Conservation (phyloP, 2,329 filamentous ascomycete genomes). For the Xylogone sp. region DNA sequence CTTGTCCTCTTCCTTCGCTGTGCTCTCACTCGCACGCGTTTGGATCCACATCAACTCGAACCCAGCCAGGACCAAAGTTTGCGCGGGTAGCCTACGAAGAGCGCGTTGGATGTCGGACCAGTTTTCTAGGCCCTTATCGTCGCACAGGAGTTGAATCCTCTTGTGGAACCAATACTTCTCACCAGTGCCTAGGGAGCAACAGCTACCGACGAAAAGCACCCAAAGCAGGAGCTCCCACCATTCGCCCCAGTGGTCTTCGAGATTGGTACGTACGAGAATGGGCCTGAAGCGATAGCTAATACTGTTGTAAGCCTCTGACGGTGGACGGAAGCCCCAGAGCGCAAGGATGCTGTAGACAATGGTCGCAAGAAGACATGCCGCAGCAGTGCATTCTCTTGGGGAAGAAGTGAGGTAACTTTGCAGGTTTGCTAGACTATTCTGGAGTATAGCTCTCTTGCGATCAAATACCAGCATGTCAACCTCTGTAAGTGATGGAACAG, state of each 20-base stretch:
- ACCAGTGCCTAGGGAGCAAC: neutral
- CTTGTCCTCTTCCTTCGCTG: too few species aligned
- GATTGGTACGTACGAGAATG: neutral
- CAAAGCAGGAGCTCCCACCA: neutral
- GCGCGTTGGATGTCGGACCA: neutral
- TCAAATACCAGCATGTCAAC: neutral
- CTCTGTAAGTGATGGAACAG: neutral
- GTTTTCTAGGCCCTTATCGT: neutral
- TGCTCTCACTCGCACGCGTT: too few species aligned
- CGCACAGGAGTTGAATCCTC: neutral
- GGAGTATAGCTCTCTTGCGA: neutral
- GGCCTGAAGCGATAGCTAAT: neutral
- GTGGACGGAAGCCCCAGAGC: neutral
- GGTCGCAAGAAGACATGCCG: neutral
- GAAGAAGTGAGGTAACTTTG: neutral
- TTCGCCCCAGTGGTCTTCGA: neutral
- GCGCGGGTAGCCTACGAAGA: neutral
- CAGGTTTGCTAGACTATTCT: neutral
- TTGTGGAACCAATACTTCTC: neutral
- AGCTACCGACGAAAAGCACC: neutral
- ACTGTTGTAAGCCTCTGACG: neutral
- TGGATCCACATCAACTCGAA: neutral
- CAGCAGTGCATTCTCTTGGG: neutral
- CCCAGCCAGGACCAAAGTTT: neutral
- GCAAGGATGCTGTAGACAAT: neutral